A percentile compares a stretch with the other conserved stretches of the same genome.
Evolutionary conservation across 2,329 filamentous ascomycete species (phyloP).

Genomic region (Diplodia mutila): DNA sequence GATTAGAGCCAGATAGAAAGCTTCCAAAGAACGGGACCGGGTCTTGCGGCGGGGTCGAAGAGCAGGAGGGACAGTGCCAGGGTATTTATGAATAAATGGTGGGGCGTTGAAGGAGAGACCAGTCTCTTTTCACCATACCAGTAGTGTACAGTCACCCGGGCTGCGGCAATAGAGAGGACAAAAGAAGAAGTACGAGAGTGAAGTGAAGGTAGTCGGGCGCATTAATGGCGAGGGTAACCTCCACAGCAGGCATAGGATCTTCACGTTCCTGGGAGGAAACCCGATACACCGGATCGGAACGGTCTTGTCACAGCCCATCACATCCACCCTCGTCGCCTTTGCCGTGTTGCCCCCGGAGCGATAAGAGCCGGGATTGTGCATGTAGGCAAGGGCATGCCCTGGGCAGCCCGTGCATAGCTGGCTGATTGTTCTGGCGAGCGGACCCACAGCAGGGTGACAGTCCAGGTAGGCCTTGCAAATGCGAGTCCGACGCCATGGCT

Average conservation of each 20-base stretch:
- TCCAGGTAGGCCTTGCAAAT: constrained; percentile 9
- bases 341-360: neutral
- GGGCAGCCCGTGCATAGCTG: neutral
- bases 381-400: neutral
- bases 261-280: constrained; percentile 14
- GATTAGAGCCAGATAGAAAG: neutral
- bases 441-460: constrained; percentile 3
- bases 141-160: neutral
- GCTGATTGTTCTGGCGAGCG: neutral
- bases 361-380: constrained; percentile 12
- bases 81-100: constrained; percentile 6
- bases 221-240: constrained; percentile 11
- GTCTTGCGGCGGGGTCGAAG: neutral
- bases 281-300: constrained; percentile 8
- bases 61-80: constrained; percentile 5
- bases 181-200: constrained; percentile 14
- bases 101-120: constrained; percentile 2
- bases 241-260: constrained; percentile 16
- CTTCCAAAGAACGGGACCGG: neutral
- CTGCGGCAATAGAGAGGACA: constrained; percentile 8
- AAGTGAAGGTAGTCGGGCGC: neutral
- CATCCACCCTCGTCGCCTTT: neutral
- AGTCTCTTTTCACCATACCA: neutral
- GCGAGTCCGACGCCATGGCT: constrained; percentile 13
- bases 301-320: constrained; percentile 21